Evolutionary conservation across 2,329 filamentous ascomycete species (phyloP), one percentile per base, ranked within the genome.

Genomic region (Amauroascus niger): DNA sequence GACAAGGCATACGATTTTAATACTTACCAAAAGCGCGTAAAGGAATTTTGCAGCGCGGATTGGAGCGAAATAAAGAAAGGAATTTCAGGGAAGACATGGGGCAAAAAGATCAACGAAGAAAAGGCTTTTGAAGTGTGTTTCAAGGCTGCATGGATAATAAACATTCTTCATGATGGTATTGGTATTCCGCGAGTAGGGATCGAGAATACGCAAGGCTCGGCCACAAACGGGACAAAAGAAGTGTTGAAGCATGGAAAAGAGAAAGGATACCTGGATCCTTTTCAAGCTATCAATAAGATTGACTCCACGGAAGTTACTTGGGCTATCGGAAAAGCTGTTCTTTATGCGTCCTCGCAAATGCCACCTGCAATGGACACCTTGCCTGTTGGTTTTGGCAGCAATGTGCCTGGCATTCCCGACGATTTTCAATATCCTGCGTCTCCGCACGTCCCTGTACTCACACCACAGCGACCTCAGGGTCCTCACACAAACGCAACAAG

Each of bases 61-160:
- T 98, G 94, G 94, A 73, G 78, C 1, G 74, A 79, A 8, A 94
- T 98, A 49, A 77, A 84, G 59, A 71, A 77, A 9, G 83, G 81
- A 20, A 71, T 95, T 3, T 72, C 77, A 8, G 70, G 74, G 18
- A 69, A 87, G 57, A 81, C 86, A 65, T 91, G 81, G 74, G 86
- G 86, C 13, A 82, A 87, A 58, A 89, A 90, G 59, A 79, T 88
- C 1, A 79, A 86, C 60, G 74, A 76, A 55, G 81, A 85, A 62
- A 86, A 84, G 48, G 90, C 90, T 4, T 80, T 85, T 59, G 84
- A 95, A 65, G 87, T 95, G 1, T 98, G 93, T 68, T 98, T 98
- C 77, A 98, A 98, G 69, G 90, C 93, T 0, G 93, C 88, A 4
- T 98, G 94, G 93, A 76, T 98, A 43, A 95, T 98, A 65, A 98